These are phyloP conservation scores for Pinus tabuliformis DNA, from an alignment of 75 land plant species.

Conservation along the genomic window DNA sequence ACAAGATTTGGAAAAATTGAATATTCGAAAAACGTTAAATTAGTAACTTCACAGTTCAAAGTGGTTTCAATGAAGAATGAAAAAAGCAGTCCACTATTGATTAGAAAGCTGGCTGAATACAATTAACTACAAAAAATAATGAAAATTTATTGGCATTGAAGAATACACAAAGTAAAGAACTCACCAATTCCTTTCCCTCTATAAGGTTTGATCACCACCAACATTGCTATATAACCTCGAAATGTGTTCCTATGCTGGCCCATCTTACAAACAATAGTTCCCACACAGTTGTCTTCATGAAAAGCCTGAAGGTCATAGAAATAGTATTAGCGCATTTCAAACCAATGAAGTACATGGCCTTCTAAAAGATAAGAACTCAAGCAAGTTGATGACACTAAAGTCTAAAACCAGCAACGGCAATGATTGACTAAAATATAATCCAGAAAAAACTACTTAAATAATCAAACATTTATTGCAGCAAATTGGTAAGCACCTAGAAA, in stretches of 20 bases:
- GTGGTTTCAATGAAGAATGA: background rate
- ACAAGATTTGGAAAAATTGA: background rate
- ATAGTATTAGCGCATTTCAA: background rate
- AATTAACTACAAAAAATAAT: background rate
- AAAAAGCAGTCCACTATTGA: background rate
- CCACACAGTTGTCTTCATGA: constrained; percentile 80
- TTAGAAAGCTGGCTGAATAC: background rate
- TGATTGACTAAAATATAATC: background rate
- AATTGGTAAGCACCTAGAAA: background rate
- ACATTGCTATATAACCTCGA: constrained; percentile 97
- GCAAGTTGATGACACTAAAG: background rate
- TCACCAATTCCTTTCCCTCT: constrained; percentile 95
- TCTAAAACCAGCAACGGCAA: background rate
- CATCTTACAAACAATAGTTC: constrained; percentile 98
- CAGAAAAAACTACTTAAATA: background rate
- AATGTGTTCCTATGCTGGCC: constrained; percentile 87
- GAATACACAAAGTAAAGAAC: constrained; percentile 4
- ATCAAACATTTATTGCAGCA: background rate
- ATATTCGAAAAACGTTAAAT: background rate
- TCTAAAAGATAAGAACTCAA: background rate
- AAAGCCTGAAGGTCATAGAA: constrained; percentile 61
- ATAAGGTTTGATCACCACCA: constrained; percentile 90
- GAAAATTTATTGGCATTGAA: background rate
- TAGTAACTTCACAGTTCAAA: background rate
- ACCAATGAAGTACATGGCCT: background rate